Evolutionary conservation across 345 rosid genomes (phyloP).

Genomic region (Orychophragmus violaceus): DNA sequence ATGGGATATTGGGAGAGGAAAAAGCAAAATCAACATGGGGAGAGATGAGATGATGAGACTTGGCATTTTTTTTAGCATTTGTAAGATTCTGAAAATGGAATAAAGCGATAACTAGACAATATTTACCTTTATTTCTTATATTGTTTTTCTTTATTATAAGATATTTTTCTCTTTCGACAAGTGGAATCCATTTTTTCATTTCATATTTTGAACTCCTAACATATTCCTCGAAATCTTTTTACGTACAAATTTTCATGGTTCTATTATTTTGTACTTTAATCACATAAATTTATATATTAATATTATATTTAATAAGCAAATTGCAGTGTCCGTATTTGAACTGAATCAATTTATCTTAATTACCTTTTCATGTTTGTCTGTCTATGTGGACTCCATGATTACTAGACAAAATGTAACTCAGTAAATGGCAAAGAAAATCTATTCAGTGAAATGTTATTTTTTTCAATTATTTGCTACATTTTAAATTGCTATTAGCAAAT

Average conservation of each 20-base stretch:
- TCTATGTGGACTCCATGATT: slow-evolving; percentile 7
- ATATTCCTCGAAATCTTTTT: slow-evolving; percentile 12
- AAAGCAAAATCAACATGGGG: slow-evolving; percentile 29
- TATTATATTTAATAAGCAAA: neutral
- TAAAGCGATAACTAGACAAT: slow-evolving; percentile 56
- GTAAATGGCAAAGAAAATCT: neutral
- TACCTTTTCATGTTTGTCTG: neutral
- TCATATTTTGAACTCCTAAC: slow-evolving; percentile 1
- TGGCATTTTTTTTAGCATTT: slow-evolving; percentile 11
- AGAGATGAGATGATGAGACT: slow-evolving; percentile 34
- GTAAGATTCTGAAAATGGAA: slow-evolving; percentile 51
- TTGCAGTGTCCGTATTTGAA: slow-evolving; percentile 9
- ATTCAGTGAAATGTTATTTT: neutral
- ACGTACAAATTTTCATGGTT: slow-evolving; percentile 1
- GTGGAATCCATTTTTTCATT: slow-evolving; percentile 10
- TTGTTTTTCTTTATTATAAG: neutral
- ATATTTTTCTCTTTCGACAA: slow-evolving; percentile 3
- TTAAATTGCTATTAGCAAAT: neutral
- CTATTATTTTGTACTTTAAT: neutral
- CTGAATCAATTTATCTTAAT: slow-evolving; percentile 6
- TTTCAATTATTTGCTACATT: neutral
- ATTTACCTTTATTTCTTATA: slow-evolving; percentile 41
- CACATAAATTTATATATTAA: neutral
- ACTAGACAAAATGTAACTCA: neutral
- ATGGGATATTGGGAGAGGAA: slow-evolving; percentile 24